Percentiles rank a stretch among this genome's conserved stretches.
Evolutionary conservation across 2,329 filamentous ascomycete species (phyloP).

Genomic region (Aureobasidium sp.): DNA sequence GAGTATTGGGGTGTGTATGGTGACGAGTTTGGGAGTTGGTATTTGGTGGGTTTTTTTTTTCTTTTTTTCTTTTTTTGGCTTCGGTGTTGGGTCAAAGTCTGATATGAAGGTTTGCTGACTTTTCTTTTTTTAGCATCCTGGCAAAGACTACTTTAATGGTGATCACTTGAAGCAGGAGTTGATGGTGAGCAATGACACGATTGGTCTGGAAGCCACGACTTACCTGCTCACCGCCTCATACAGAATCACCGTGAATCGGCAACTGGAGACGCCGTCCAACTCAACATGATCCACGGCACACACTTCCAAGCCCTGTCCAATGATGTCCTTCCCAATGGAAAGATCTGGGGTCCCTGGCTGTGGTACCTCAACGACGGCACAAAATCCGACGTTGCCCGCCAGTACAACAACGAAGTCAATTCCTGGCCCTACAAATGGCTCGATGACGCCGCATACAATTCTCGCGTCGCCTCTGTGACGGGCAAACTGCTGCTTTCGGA

Average conservation of each 20-base stretch:
- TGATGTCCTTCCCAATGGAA: conserved; percentile 33
- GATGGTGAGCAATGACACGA: conserved; percentile 28
- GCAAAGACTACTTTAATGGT: conserved; percentile 48
- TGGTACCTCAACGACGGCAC: conserved; percentile 29
- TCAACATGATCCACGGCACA: conserved; percentile 51
- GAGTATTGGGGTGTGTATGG: conserved; percentile 48
- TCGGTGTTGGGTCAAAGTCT: too few species aligned
- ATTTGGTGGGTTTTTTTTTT: too few species aligned
- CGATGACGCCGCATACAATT: conserved; percentile 3
- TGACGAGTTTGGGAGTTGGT: conserved; percentile 45
- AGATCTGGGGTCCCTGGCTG: conserved; percentile 34
- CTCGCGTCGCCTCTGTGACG: conserved; percentile 8
- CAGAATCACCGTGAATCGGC: conserved; percentile 42
- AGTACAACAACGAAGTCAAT: conserved; percentile 7
- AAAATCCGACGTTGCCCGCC: not conserved
- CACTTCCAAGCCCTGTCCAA: conserved; percentile 37
- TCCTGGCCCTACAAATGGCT: conserved; percentile 17
- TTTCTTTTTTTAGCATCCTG: too few species aligned
- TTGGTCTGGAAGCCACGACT: not conserved
- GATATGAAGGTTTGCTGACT: too few species aligned
- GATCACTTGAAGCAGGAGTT: conserved; percentile 49
- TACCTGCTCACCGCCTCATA: not conserved
- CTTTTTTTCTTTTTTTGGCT: too few species aligned
- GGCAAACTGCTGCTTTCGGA: conserved; percentile 13
- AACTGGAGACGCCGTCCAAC: conserved; percentile 46